Percentiles rank a stretch among this genome's conserved stretches.
Evolutionary conservation across 768 basidiomycete genomes (phyloP).

Genomic region (Calocybe cyanea): DNA sequence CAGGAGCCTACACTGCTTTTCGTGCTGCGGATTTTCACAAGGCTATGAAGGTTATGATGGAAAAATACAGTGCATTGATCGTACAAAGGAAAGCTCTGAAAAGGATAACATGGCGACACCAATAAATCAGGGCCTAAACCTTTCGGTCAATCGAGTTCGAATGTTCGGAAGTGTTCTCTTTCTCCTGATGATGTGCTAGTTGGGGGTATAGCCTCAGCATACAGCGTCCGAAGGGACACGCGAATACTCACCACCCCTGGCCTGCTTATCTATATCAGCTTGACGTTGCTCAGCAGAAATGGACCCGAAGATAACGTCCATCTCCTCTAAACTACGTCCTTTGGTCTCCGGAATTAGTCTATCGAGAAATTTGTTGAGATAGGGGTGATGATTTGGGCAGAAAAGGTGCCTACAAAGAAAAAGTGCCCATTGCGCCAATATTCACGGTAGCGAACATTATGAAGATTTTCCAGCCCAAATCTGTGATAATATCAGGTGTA

Average conservation of each 20-base stretch:
- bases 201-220: too few relatives aligned
- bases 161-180: background rate
- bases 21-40: too few relatives aligned
- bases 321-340: slow-evolving; percentile 50
- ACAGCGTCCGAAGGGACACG: background rate
- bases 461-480: slow-evolving; percentile 72
- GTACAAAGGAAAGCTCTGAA: too few relatives aligned
- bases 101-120: background rate
- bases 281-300: slow-evolving; percentile 52
- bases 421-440: slow-evolving; percentile 63
- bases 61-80: too few relatives aligned
- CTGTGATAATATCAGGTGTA: slow-evolving; percentile 58
- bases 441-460: slow-evolving; percentile 76
- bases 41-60: too few relatives aligned
- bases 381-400: background rate
- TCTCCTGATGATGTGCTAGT: background rate
- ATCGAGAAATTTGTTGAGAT: background rate
- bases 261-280: slow-evolving; percentile 46
- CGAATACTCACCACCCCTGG: slow-evolving; percentile 25
- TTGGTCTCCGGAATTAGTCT: slow-evolving; percentile 63
- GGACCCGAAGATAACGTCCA: slow-evolving; percentile 53
- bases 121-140: too few relatives aligned
- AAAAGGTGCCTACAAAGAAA: slow-evolving; percentile 58
- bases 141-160: background rate
- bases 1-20: too few relatives aligned